Conservation (phyloP, 306 rosid genomes). For the Quercus glauca region DNA sequence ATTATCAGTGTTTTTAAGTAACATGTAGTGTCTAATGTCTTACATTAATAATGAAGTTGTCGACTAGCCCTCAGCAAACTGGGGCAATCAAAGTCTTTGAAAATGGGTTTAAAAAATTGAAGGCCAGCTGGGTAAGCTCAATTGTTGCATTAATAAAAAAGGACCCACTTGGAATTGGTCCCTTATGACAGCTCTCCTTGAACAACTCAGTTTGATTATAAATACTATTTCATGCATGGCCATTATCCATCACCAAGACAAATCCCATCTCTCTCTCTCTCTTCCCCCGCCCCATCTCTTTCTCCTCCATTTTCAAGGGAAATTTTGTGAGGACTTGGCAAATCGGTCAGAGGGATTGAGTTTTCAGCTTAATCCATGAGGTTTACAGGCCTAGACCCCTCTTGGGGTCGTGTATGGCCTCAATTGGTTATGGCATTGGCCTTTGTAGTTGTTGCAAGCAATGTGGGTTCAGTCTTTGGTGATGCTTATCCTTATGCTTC, state of each 20-base stretch:
- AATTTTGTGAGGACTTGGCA: conserved; percentile 21
- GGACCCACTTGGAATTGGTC: conserved; percentile 42
- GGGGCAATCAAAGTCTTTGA: neutral
- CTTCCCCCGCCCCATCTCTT: neutral
- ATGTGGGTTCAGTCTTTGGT: conserved; percentile 61
- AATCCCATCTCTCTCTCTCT: neutral
- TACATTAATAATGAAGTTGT: conserved; percentile 31
- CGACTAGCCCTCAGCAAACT: conserved; percentile 17
- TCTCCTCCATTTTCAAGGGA: neutral
- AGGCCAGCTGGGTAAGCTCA: conserved; percentile 52
- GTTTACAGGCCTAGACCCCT: conserved; percentile 59
- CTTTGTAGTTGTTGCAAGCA: conserved; percentile 45
- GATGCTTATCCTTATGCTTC: conserved; percentile 70
- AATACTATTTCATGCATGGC: conserved; percentile 33
- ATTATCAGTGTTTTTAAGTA: conserved; percentile 14
- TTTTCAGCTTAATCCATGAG: conserved; percentile 41
- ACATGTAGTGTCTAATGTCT: conserved; percentile 1
- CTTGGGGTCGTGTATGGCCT: conserved; percentile 66
- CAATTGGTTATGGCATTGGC: conserved; percentile 68
- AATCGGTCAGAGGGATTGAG: conserved; percentile 29
- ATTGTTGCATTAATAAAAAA: conserved; percentile 20
- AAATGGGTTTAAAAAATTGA: conserved; percentile 10
- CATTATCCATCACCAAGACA: conserved; percentile 26
- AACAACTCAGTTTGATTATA: conserved; percentile 60
- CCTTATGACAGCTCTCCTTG: conserved; percentile 61